Conservation (phyloP, 352 stramenopile genomes). For the Globisporangium cystogenes region DNA sequence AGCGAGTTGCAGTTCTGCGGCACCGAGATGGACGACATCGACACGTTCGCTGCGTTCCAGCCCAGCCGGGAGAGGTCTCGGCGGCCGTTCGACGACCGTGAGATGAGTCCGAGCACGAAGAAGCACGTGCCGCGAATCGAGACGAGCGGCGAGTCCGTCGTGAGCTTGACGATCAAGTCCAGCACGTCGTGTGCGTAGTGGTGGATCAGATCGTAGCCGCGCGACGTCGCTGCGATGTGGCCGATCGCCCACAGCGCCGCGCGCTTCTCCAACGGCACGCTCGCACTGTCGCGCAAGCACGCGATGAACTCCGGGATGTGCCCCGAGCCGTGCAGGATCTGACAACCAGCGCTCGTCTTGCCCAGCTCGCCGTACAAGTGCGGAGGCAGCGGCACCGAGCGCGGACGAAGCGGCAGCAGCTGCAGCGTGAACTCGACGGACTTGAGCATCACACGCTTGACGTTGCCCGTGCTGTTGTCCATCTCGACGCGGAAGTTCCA, state of each 20-base stretch:
- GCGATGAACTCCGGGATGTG: slow-evolving; percentile 83
- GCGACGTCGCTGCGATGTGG: slow-evolving; percentile 72
- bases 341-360: slow-evolving; percentile 77
- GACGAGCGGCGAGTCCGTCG: slow-evolving; percentile 73
- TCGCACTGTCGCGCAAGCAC: slow-evolving; percentile 74
- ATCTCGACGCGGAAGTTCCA: slow-evolving; percentile 90
- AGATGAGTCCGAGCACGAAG: slow-evolving; percentile 77
- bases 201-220: slow-evolving; percentile 76
- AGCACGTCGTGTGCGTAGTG: slow-evolving; percentile 80
- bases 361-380: slow-evolving; percentile 84
- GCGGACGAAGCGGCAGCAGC: slow-evolving; percentile 68
- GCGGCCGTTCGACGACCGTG: slow-evolving; percentile 53
- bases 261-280: slow-evolving; percentile 78
- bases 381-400: slow-evolving; percentile 71
- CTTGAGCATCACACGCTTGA: slow-evolving; percentile 83
- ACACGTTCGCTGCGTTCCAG: slow-evolving; percentile 71
- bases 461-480: slow-evolving; percentile 46
- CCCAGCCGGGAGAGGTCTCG: slow-evolving; percentile 65
- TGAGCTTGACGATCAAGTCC: slow-evolving; percentile 84
- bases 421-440: slow-evolving; percentile 88
- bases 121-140: slow-evolving; percentile 85
- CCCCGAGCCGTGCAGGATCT: slow-evolving; percentile 72
- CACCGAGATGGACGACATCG: slow-evolving; percentile 71
- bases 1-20: slow-evolving; percentile 75
- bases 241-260: slow-evolving; percentile 82